Evolutionary conservation across 1,284 basidiomycete genomes (phyloP).

Genomic region (Vanrija humicola): DNA sequence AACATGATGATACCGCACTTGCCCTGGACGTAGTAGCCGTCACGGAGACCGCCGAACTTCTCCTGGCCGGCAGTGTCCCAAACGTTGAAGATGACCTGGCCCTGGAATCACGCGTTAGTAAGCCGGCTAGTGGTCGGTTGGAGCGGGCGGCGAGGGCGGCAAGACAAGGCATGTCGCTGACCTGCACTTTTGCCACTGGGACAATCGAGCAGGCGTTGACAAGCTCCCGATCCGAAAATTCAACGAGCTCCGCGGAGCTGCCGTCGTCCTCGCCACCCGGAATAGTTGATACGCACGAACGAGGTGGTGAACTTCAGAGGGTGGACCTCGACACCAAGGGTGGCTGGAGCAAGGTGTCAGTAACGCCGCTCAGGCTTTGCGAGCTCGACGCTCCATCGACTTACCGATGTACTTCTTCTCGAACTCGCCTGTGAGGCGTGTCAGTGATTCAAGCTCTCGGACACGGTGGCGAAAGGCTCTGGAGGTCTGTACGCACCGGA

Average conservation of each 20-base stretch:
- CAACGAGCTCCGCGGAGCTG: neutral
- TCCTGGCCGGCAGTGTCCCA: constrained; percentile 99
- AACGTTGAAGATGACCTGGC: constrained; percentile 98
- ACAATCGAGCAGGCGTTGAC: neutral
- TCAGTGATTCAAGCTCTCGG: neutral
- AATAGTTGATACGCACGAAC: constrained; percentile 52
- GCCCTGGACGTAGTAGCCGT: constrained; percentile 98
- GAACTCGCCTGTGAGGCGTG: constrained; percentile 64
- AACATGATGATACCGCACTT: constrained; percentile 99
- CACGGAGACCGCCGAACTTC: constrained; percentile 97
- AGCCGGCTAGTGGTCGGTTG: neutral
- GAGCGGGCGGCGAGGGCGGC: neutral
- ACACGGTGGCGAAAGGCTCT: neutral
- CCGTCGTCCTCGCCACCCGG: constrained; percentile 1
- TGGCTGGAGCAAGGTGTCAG: constrained; percentile 59
- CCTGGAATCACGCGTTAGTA: constrained; percentile 42
- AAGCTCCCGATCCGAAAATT: neutral
- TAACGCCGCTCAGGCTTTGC: neutral
- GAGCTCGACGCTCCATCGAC: constrained; percentile 16
- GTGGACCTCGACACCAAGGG: constrained; percentile 99
- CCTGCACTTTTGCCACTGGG: too few relatives aligned
- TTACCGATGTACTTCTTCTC: constrained; percentile 99
- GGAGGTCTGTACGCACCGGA: constrained; percentile 57
- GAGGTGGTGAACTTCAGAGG: constrained; percentile 95
- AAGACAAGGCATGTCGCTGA: too few relatives aligned